phyloP scores from a whole-genome alignment of 2,329 filamentous ascomycete species.

The Neopestalotiopsis rosae region DNA sequence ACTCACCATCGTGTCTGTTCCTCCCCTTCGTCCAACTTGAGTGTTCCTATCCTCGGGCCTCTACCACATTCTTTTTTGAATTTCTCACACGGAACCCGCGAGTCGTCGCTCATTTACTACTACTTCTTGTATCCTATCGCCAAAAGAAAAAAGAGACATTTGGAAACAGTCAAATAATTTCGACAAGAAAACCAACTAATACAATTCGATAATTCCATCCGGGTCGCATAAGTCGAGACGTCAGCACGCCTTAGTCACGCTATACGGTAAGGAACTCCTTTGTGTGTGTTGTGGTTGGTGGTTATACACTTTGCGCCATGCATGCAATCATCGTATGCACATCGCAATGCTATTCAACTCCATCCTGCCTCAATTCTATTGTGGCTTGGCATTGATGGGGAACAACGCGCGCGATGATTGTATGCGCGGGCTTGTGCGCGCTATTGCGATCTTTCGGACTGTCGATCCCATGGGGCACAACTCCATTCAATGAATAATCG shows the following conservation, averaged over 20 bases:
- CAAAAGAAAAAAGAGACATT: neutral
- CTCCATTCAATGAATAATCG: neutral
- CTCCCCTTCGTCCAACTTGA: slow-evolving; percentile 21
- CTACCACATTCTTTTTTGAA: slow-evolving; percentile 23
- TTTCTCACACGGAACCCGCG: slow-evolving; percentile 13
- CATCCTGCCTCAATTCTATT: neutral
- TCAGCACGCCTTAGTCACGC: slow-evolving; percentile 8
- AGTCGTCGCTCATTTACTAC: slow-evolving; percentile 18
- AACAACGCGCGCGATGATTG: neutral
- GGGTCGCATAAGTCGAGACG: neutral
- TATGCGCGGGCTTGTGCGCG: neutral
- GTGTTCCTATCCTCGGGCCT: slow-evolving; percentile 20
- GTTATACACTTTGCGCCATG: neutral
- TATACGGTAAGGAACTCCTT: slow-evolving; percentile 13
- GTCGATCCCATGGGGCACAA: neutral
- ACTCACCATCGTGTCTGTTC: slow-evolving; percentile 16
- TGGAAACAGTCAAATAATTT: neutral
- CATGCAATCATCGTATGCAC: neutral
- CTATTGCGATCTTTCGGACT: neutral
- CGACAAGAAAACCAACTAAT: neutral
- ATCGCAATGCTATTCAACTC: slow-evolving; percentile 4
- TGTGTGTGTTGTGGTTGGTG: neutral
- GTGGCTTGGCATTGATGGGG: neutral
- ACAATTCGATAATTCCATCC: neutral
- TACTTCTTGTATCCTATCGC: neutral